These are phyloP conservation scores for Curvularia spicifera DNA, from an alignment of 2,329 filamentous ascomycete genomes.

Conservation along the genomic window DNA sequence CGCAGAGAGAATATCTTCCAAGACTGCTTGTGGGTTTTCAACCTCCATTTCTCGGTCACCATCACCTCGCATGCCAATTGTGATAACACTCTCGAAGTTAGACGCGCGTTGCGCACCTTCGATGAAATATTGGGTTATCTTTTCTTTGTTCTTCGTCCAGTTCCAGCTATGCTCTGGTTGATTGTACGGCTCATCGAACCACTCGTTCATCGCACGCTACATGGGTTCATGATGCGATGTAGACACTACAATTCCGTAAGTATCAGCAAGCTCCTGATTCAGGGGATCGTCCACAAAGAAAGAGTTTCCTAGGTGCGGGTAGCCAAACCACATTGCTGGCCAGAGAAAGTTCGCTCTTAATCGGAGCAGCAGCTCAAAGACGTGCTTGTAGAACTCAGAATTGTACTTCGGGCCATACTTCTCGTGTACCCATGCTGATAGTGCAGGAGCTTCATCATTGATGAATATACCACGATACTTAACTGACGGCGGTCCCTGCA, in stretches of 20 bases:
- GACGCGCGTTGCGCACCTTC: slow-evolving; percentile 53
- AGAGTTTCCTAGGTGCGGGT: slow-evolving; percentile 56
- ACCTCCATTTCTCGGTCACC: slow-evolving; percentile 62
- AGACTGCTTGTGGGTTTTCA: slow-evolving; percentile 23
- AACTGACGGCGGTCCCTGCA: slow-evolving; percentile 64
- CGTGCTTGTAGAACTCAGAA: slow-evolving; percentile 67
- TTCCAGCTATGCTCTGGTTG: slow-evolving; percentile 34
- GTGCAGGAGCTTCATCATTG: slow-evolving; percentile 70
- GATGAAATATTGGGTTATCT: slow-evolving; percentile 37
- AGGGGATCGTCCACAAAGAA: slow-evolving; percentile 71
- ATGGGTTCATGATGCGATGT: slow-evolving; percentile 75
- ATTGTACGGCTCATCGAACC: slow-evolving; percentile 12
- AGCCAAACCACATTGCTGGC: slow-evolving; percentile 66
- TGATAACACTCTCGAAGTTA: slow-evolving; percentile 69
- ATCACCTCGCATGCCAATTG: slow-evolving; percentile 69
- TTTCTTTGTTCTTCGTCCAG: slow-evolving; percentile 36
- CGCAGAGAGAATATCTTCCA: slow-evolving; percentile 24
- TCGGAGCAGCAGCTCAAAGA: slow-evolving; percentile 73
- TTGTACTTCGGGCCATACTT: slow-evolving; percentile 60
- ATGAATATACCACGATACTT: slow-evolving; percentile 72
- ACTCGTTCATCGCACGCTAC: slow-evolving; percentile 59
- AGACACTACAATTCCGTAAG: slow-evolving; percentile 73
- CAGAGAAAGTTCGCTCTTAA: slow-evolving; percentile 75
- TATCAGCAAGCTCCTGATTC: slow-evolving; percentile 71
- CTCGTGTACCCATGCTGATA: slow-evolving; percentile 62